These are phyloP conservation scores for Colletotrichum chrysophilum DNA, from an alignment of 2,329 filamentous ascomycete genomes.

Conservation along the genomic window DNA sequence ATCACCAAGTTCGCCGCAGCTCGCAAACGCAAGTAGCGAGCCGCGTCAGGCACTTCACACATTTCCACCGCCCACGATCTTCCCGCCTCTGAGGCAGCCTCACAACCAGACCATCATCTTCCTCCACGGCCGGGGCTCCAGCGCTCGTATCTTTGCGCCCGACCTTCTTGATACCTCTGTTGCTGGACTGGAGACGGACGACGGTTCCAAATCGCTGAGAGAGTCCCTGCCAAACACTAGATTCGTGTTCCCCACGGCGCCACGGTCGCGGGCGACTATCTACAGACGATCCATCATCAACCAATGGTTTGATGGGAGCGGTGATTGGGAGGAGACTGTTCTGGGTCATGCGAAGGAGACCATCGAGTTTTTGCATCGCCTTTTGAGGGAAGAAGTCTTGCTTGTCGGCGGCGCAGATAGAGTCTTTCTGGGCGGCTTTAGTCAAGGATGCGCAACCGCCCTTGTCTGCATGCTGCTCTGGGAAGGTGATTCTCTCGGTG, in stretches of 20 bases:
- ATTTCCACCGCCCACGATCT: conserved; percentile 26
- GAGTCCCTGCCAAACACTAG: conserved; percentile 45
- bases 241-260: conserved; percentile 57
- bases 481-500: conserved; percentile 43
- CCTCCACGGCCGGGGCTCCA: conserved; percentile 55
- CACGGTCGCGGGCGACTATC: conserved; percentile 34
- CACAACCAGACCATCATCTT: conserved; percentile 53
- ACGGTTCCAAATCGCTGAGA: conserved; percentile 27
- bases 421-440: conserved; percentile 55
- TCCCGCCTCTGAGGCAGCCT: conserved; percentile 26
- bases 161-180: conserved; percentile 38
- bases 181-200: not conserved
- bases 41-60: conserved; percentile 20
- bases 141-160: conserved; percentile 42
- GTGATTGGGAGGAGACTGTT: conserved; percentile 36
- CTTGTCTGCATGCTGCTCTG: conserved; percentile 48
- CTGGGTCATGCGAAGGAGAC: conserved; percentile 41
- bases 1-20: not conserved
- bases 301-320: conserved; percentile 41
- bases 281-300: conserved; percentile 36
- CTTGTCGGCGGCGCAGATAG: conserved; percentile 40
- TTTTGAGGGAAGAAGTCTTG: conserved; percentile 41
- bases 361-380: conserved; percentile 38
- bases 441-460: conserved; percentile 57
- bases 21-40: not conserved